A percentile compares a stretch with the other conserved stretches of the same genome.
phyloP scores from a whole-genome alignment of 257 asterid species.

The Solanum lignicaule region DNA sequence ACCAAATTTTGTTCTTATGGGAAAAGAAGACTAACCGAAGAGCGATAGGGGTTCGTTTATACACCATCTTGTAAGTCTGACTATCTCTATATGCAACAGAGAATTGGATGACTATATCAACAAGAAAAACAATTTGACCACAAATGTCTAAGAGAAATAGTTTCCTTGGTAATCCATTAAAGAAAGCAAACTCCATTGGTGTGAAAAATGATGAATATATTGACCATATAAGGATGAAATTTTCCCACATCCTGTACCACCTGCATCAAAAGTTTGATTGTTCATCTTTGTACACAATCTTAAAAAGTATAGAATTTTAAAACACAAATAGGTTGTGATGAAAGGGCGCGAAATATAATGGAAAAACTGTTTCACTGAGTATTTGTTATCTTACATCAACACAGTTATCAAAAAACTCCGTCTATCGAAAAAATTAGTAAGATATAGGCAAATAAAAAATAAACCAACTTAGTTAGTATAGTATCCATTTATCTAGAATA shows the following conservation, averaged over 20 bases:
- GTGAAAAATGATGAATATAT: slow-evolving; percentile 63
- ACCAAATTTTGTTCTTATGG: too few species aligned
- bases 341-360: neutral
- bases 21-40: slow-evolving; percentile 24
- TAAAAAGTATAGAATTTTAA: neutral
- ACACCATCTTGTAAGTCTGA: slow-evolving; percentile 52
- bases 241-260: slow-evolving; percentile 62
- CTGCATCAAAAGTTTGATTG: slow-evolving; percentile 20
- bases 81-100: slow-evolving; percentile 53
- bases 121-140: slow-evolving; percentile 57
- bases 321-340: neutral
- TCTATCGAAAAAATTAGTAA: too few species aligned
- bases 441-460: neutral
- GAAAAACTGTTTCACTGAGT: too few species aligned
- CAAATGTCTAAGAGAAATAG: slow-evolving; percentile 53
- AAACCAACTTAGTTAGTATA: too few species aligned
- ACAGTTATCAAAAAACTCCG: neutral
- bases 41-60: slow-evolving; percentile 42
- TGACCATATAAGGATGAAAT: slow-evolving; percentile 64
- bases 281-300: neutral
- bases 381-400: neutral
- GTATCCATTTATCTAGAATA: neutral
- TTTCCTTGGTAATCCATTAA: slow-evolving; percentile 55
- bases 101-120: slow-evolving; percentile 53
- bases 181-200: slow-evolving; percentile 73